Evolutionary conservation across 306 rosid species (phyloP), one percentile per base, ranked within the genome.

Genomic region (Vicia faba): DNA sequence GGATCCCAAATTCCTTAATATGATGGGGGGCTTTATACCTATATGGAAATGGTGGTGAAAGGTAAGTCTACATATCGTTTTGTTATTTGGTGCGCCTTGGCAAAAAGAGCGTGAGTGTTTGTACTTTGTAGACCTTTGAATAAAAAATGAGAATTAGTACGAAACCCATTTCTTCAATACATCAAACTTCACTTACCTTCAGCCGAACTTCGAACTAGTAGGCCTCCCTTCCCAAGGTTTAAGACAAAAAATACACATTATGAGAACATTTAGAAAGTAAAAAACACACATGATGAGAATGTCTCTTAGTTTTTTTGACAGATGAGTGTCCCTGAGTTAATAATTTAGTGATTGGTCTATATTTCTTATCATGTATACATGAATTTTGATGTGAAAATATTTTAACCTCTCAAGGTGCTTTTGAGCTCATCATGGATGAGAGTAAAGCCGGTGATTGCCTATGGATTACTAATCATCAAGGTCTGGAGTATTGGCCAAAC

Each of bases 401-500:
- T 39, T 59, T 53, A 40, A 72, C 66, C 56, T 71, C 62, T 78
- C 64, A 46, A 92, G 98, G 98, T 80, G 75, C 96, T 41, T 89
- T 92, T 69, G 91, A 89, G 82, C 89, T 92, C 49, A 87, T 92
- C 75, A 84, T 50, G 48, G 89, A 92, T 77, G 96, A 87, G 76
- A 86, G 81, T 69, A 89, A 86, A 86, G 98, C 96, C 65, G 98
- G 96, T 70, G 76, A 86, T 20, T 92, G 98, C 83, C 82, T 89
- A 18, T 89, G 98, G 98, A 88, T 89, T 75, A 84, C 98, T 48
- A 87, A 83, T 68, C 98, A 96, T 28, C 86, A 87, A 64, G 98
- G 98, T 73, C 67, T 86, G 68, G 89, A 92, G 81, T 92, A 92
- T 82, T 92, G 96, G 98, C 98, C 98, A n/a, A n/a, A 78, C 87